A percentile compares a stretch with the other conserved stretches of the same genome.
phyloP scores from a whole-genome alignment of 2,329 filamentous ascomycete species.

The Talaromyces marneffei region DNA sequence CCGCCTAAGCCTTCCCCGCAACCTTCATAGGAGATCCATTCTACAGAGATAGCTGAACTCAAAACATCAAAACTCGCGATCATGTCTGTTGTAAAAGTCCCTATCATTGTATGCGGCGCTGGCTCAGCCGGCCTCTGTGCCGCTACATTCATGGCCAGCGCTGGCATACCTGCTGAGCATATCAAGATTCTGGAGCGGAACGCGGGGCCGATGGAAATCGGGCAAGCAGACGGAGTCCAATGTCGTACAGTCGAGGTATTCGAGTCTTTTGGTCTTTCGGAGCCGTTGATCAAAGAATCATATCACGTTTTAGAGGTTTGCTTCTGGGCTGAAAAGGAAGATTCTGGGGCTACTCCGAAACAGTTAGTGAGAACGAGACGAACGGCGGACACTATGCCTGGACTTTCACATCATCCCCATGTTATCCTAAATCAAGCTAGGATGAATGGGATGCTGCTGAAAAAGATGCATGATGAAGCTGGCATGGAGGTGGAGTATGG shows the following conservation, averaged over 20 bases:
- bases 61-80: neutral
- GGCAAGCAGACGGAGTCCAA: constrained; percentile 52
- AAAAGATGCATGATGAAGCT: constrained; percentile 41
- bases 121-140: constrained; percentile 48
- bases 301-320: constrained; percentile 14
- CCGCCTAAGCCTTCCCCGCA: neutral
- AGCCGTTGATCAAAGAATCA: constrained; percentile 48
- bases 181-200: constrained; percentile 37
- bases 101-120: constrained; percentile 49
- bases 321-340: constrained; percentile 12
- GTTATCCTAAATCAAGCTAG: constrained; percentile 54
- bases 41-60: neutral
- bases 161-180: constrained; percentile 10
- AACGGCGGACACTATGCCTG: constrained; percentile 50
- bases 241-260: constrained; percentile 57
- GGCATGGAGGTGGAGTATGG: constrained; percentile 51
- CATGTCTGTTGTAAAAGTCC: neutral
- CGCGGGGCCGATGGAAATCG: constrained; percentile 44
- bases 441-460: constrained; percentile 51
- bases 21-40: neutral
- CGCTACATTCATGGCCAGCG: constrained; percentile 37
- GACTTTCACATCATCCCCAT: constrained; percentile 50
- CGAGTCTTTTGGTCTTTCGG: constrained; percentile 54
- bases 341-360: constrained; percentile 21
- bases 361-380: constrained; percentile 41